Conservation (phyloP, 139 green algal genomes). For the Coccomyxa sp. region DNA sequence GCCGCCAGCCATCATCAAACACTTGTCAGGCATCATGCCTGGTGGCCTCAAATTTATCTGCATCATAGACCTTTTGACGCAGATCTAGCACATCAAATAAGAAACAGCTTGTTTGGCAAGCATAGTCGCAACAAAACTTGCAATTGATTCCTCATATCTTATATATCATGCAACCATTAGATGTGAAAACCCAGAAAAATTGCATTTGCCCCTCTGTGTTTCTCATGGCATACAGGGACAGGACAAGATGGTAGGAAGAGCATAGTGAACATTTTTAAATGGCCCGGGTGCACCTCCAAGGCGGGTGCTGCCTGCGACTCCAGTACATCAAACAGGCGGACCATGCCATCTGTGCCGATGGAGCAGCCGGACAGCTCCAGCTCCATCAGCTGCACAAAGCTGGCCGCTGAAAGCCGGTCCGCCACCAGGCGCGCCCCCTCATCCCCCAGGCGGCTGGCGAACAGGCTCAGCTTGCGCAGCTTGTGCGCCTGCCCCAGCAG, state of each 20-base stretch:
- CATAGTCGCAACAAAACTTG: neutral
- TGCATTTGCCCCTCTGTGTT: neutral
- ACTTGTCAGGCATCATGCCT: neutral
- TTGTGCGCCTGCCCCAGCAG: neutral
- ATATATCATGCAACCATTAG: neutral
- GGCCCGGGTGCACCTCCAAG: constrained; percentile 4
- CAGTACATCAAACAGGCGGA: constrained; percentile 17
- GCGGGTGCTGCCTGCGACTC: neutral
- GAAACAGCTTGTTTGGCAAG: neutral
- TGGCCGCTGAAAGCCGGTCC: constrained; percentile 1
- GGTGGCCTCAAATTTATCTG: neutral
- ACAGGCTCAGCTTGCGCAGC: constrained; percentile 17
- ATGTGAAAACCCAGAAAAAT: no score
- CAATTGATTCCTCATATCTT: neutral
- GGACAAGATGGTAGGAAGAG: no score
- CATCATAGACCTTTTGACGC: neutral
- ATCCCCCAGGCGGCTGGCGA: constrained; percentile 13
- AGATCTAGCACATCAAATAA: neutral
- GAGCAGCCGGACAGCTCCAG: constrained; percentile 33
- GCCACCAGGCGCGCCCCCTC: constrained; percentile 1
- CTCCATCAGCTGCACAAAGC: constrained; percentile 22
- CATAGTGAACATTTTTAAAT: no score
- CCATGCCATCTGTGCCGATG: constrained; percentile 15
- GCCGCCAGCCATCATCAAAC: neutral
- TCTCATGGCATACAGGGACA: no score